phyloP scores from a whole-genome alignment of 2,329 filamentous ascomycete genomes.

The Hysterium pulicare region DNA sequence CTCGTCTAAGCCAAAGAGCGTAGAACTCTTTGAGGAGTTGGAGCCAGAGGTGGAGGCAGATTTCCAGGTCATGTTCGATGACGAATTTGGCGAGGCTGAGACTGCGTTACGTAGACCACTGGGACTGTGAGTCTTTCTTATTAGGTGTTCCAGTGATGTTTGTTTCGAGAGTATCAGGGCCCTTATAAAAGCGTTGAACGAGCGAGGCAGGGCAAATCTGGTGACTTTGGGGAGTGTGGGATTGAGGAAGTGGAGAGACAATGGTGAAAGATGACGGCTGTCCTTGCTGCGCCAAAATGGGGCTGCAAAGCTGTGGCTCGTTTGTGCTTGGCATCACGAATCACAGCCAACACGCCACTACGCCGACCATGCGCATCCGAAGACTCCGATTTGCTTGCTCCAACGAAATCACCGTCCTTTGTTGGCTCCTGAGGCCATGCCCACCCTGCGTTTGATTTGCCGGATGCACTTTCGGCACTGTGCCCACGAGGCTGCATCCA shows the following conservation, averaged over 20 bases:
- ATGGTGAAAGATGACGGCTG: neutral
- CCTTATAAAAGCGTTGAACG: neutral
- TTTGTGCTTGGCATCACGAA: too few species aligned
- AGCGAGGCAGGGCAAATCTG: neutral
- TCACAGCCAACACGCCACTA: too few species aligned
- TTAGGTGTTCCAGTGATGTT: too few species aligned
- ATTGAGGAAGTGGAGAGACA: neutral
- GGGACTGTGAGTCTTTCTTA: neutral
- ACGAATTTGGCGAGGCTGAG: constrained; percentile 10
- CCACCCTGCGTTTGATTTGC: too few species aligned
- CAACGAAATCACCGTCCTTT: too few species aligned
- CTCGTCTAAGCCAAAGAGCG: constrained; percentile 44
- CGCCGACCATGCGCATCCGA: too few species aligned
- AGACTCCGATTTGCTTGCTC: too few species aligned
- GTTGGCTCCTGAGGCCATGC: too few species aligned
- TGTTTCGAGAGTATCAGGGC: neutral
- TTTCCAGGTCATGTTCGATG: constrained; percentile 40
- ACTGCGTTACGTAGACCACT: neutral
- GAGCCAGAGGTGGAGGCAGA: constrained; percentile 41
- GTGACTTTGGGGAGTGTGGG: neutral
- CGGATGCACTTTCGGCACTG: too few species aligned
- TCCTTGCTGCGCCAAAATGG: too few species aligned
- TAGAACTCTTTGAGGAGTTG: constrained; percentile 35
- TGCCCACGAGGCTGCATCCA: too few species aligned
- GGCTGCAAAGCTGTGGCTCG: too few species aligned